Conservation (phyloP, 257 asterid species). For the Solanum chaucha region DNA sequence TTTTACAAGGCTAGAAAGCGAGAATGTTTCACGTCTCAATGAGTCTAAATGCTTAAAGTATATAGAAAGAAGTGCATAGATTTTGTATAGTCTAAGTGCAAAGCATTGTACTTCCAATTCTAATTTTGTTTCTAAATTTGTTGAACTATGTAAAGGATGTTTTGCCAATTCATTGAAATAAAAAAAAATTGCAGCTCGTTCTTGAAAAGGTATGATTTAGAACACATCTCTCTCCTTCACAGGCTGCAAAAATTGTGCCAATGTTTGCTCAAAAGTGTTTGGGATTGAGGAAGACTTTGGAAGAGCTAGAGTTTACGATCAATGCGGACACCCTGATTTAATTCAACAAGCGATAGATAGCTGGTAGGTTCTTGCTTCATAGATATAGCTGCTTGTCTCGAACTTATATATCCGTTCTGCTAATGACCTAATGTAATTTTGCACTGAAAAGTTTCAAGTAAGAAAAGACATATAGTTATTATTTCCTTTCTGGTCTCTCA, state of each 20-base stretch:
- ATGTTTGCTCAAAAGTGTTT: slow-evolving; percentile 70
- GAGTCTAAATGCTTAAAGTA: neutral
- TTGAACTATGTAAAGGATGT: neutral
- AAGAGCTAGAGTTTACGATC: slow-evolving; percentile 89
- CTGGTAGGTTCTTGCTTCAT: slow-evolving; percentile 46
- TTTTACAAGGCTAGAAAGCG: neutral
- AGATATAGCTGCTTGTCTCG: neutral
- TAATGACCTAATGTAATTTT: neutral
- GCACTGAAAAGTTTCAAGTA: neutral
- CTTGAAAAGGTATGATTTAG: neutral
- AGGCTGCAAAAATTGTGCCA: slow-evolving; percentile 98
- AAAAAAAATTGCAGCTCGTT: neutral
- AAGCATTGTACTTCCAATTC: neutral
- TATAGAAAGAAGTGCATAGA: neutral
- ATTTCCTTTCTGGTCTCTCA: neutral
- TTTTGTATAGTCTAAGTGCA: neutral
- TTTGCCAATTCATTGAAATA: neutral
- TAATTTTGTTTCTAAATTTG: neutral
- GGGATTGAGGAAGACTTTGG: slow-evolving; percentile 94
- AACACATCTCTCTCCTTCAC: neutral
- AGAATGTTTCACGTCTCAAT: neutral
- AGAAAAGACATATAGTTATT: neutral
- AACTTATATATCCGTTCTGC: neutral
- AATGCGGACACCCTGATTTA: slow-evolving; percentile 48
- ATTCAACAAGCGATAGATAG: slow-evolving; percentile 89